phyloP scores from a whole-genome alignment of 495 filamentous ascomycete species.

The Aspergillus haitiensis region DNA sequence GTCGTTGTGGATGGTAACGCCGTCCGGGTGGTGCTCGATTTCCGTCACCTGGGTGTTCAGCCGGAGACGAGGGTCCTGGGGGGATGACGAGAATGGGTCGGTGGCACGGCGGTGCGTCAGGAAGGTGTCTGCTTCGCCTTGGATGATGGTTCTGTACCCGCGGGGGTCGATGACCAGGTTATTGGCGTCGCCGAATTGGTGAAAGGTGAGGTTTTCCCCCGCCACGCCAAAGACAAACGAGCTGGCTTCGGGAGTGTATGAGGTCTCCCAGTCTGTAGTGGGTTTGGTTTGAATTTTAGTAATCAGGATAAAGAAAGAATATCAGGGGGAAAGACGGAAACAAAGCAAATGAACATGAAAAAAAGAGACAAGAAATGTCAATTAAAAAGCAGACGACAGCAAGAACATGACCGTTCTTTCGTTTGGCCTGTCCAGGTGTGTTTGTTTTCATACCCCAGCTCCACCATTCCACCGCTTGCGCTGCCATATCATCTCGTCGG shows the following conservation, averaged over 20 bases:
- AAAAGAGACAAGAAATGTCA: neutral
- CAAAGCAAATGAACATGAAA: too few relatives aligned
- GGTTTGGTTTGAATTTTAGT: neutral
- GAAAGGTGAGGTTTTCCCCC: slow-evolving; percentile 49
- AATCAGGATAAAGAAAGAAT: too few relatives aligned
- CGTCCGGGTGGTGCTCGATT: slow-evolving; percentile 54
- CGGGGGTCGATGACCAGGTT: slow-evolving; percentile 67
- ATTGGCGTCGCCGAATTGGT: slow-evolving; percentile 57
- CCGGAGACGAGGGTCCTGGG: slow-evolving; percentile 53
- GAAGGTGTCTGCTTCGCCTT: slow-evolving; percentile 62
- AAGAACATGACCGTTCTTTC: neutral
- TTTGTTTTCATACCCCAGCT: slow-evolving; percentile 42
- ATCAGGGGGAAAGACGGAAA: too few relatives aligned
- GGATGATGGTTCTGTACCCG: slow-evolving; percentile 65
- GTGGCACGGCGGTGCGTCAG: slow-evolving; percentile 36
- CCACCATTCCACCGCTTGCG: slow-evolving; percentile 67
- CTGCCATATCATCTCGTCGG: slow-evolving; percentile 52
- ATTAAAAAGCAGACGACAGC: neutral
- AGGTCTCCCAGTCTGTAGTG: slow-evolving; percentile 56
- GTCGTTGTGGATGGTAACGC: slow-evolving; percentile 57
- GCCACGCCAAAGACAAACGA: slow-evolving; percentile 47
- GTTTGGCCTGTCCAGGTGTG: neutral
- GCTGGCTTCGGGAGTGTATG: slow-evolving; percentile 48
- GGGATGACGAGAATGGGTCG: slow-evolving; percentile 19
- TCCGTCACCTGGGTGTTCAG: slow-evolving; percentile 60